These are phyloP conservation scores for Fusarium stilboides DNA, from an alignment of 2,329 filamentous ascomycete species.

Conservation along the genomic window DNA sequence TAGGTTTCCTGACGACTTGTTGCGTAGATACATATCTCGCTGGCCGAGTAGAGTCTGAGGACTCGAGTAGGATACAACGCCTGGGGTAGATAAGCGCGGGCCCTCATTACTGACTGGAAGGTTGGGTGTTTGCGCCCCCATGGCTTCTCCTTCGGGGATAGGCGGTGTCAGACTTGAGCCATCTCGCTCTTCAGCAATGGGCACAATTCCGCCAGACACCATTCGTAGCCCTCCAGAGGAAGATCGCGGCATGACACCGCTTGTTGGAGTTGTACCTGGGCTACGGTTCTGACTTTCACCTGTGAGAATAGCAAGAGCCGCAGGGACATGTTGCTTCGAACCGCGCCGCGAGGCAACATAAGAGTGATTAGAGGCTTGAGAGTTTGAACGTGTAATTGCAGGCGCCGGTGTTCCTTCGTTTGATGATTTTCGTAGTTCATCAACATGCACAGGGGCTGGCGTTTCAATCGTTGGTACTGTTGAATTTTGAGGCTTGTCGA, in stretches of 20 bases:
- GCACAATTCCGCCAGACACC: constrained; percentile 53
- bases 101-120: constrained; percentile 45
- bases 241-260: constrained; percentile 39
- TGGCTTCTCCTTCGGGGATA: constrained; percentile 35
- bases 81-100: constrained; percentile 56
- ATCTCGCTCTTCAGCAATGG: constrained; percentile 62
- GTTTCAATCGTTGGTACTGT: constrained; percentile 58
- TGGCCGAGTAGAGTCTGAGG: constrained; percentile 71
- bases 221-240: constrained; percentile 47
- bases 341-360: constrained; percentile 31
- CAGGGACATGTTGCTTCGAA: constrained; percentile 45
- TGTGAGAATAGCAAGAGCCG: constrained; percentile 47
- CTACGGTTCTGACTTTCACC: constrained; percentile 45
- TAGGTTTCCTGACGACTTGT: constrained; percentile 64
- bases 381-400: constrained; percentile 50
- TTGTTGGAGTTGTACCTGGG: constrained; percentile 42
- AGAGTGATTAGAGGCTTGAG: constrained; percentile 48
- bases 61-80: constrained; percentile 66
- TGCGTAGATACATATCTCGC: constrained; percentile 69
- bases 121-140: constrained; percentile 31
- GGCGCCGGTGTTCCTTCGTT: constrained; percentile 62
- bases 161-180: constrained; percentile 27
- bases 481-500: constrained; percentile 55
- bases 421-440: constrained; percentile 76
- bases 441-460: constrained; percentile 73